Conservation (phyloP, 805 yeast species). For the Tetrapisispora nanseiensis region DNA sequence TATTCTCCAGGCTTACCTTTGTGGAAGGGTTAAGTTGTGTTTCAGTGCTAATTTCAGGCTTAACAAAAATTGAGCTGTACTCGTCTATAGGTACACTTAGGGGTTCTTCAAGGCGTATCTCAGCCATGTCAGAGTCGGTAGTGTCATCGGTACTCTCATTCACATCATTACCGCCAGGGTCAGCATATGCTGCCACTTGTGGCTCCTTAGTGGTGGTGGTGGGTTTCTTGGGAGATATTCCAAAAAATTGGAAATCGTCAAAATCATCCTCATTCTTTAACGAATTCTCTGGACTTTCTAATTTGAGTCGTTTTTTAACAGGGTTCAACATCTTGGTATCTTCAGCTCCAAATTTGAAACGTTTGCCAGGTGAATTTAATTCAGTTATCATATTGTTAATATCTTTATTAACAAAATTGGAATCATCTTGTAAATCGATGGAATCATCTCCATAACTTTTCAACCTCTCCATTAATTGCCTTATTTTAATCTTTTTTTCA, state of each 20-base stretch:
- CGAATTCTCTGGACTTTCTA: neutral
- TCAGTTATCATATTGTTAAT: conserved; percentile 12
- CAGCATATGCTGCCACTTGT: neutral
- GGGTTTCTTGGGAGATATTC: conserved; percentile 7
- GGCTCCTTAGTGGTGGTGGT: neutral
- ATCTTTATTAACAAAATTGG: conserved; percentile 12
- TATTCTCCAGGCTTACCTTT: too few species aligned
- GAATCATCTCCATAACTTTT: neutral
- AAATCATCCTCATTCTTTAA: conserved; percentile 10
- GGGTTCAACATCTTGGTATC: neutral
- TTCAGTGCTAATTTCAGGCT: too few species aligned
- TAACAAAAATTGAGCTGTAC: neutral
- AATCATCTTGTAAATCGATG: conserved; percentile 7
- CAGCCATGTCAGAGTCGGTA: neutral
- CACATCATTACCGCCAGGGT: neutral
- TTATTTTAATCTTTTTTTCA: conserved; percentile 21
- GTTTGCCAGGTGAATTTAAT: conserved; percentile 21
- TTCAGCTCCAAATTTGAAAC: conserved; percentile 4
- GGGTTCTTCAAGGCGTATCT: neutral
- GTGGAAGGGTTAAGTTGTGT: too few species aligned
- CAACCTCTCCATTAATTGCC: conserved; percentile 10
- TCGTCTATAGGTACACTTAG: neutral
- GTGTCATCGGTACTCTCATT: neutral
- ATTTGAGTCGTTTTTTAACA: neutral
- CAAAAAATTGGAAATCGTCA: conserved; percentile 17